Evolutionary conservation across 768 basidiomycete genomes (phyloP).

Genomic region (Rhodotorula sphaerocarpa): DNA sequence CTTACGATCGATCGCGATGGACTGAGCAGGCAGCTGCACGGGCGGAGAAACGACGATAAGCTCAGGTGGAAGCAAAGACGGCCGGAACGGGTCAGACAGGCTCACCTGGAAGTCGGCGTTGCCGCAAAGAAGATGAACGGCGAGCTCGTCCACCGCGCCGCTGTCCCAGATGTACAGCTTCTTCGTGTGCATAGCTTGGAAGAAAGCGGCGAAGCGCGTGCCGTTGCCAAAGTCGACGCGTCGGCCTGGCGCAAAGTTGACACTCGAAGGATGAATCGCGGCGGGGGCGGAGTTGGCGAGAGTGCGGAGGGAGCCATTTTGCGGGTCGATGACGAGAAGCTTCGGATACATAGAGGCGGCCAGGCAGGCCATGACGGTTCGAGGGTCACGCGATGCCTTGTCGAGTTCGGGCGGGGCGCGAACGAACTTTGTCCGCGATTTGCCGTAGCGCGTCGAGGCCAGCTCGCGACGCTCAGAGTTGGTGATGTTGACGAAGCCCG

Average conservation of each 20-base stretch:
- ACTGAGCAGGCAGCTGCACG: slow-evolving; percentile 59
- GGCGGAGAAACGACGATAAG: background rate
- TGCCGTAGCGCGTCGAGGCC: slow-evolving; percentile 55
- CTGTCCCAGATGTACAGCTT: slow-evolving; percentile 82
- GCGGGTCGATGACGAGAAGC: slow-evolving; percentile 61
- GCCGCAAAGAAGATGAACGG: slow-evolving; percentile 75
- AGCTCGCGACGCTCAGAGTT: slow-evolving; percentile 60
- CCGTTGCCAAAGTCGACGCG: slow-evolving; percentile 56
- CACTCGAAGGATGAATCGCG: slow-evolving; percentile 79
- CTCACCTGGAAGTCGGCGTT: slow-evolving; percentile 72
- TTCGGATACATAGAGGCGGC: slow-evolving; percentile 86
- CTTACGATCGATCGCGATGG: slow-evolving; percentile 74
- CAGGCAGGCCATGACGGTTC: slow-evolving; percentile 70
- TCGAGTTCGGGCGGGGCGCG: slow-evolving; percentile 63
- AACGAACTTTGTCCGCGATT: slow-evolving; percentile 68
- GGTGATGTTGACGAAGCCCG: slow-evolving; percentile 68
- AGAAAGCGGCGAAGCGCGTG: slow-evolving; percentile 49
- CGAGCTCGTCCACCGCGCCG: slow-evolving; percentile 73
- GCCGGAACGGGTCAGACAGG: slow-evolving; percentile 9
- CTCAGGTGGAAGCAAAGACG: too few relatives aligned
- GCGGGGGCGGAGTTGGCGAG: slow-evolving; percentile 70
- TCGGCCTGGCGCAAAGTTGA: slow-evolving; percentile 66
- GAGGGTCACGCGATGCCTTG: slow-evolving; percentile 56
- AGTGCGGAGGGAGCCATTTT: slow-evolving; percentile 61
- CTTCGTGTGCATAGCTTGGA: slow-evolving; percentile 70